Evolutionary conservation across 257 asterid species (phyloP).

Genomic region (Solanum paucissectum): DNA sequence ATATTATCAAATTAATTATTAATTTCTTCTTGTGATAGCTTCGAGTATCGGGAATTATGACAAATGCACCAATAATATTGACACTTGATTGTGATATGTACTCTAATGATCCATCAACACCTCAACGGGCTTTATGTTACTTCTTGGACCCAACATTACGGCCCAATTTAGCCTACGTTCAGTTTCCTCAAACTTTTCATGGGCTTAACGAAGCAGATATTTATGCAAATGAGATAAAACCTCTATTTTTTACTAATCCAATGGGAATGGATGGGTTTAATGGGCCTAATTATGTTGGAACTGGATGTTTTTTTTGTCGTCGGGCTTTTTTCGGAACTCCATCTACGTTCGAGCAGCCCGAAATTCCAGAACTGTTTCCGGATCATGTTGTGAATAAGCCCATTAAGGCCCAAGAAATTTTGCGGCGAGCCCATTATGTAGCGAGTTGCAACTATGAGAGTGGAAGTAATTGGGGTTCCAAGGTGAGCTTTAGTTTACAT

Average conservation of each 20-base stretch:
- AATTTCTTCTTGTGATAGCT: slow-evolving; percentile 19
- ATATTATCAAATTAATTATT: background rate
- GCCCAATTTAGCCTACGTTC: slow-evolving; percentile 50
- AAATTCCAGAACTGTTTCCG: slow-evolving; percentile 35
- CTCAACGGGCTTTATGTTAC: slow-evolving; percentile 37
- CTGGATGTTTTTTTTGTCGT: slow-evolving; percentile 59
- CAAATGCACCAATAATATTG: slow-evolving; percentile 58
- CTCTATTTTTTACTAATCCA: slow-evolving; percentile 32
- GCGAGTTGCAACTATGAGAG: slow-evolving; percentile 49
- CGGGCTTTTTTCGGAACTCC: slow-evolving; percentile 61
- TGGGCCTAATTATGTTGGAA: slow-evolving; percentile 62
- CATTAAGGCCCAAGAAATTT: slow-evolving; percentile 11
- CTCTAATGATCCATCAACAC: slow-evolving; percentile 58
- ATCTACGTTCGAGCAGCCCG: slow-evolving; percentile 15
- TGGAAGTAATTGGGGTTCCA: slow-evolving; percentile 50
- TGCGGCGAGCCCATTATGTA: slow-evolving; percentile 40
- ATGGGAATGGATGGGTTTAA: slow-evolving; percentile 56
- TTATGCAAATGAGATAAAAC: slow-evolving; percentile 45
- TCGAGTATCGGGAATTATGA: slow-evolving; percentile 59
- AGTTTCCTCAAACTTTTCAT: slow-evolving; percentile 56
- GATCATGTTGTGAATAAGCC: slow-evolving; percentile 19
- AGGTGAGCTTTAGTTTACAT: slow-evolving; percentile 18
- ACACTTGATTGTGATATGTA: slow-evolving; percentile 80
- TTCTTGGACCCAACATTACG: slow-evolving; percentile 11
- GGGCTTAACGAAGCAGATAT: slow-evolving; percentile 57